A percentile compares a stretch with the other conserved stretches of the same genome.
Evolutionary conservation across 2,329 filamentous ascomycete species (phyloP).

Genomic region (Incumbomyces delicatus): DNA sequence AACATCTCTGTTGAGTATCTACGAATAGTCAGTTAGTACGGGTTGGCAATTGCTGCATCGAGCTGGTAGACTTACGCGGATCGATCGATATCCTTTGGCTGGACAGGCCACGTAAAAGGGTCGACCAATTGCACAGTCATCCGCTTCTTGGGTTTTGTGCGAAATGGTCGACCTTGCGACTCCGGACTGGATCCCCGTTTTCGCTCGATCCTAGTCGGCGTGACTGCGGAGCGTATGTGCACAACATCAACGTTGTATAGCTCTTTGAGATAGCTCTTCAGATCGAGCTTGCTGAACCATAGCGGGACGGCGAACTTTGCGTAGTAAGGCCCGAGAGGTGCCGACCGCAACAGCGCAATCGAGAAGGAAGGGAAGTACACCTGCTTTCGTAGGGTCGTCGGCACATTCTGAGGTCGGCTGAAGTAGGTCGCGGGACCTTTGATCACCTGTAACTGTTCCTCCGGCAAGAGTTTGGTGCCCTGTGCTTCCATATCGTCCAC

Average conservation of each 20-base stretch:
- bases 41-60: not conserved
- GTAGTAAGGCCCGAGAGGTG: slow-evolving; percentile 63
- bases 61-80: slow-evolving; percentile 37
- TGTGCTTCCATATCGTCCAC: slow-evolving; percentile 12
- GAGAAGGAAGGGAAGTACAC: slow-evolving; percentile 60
- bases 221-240: slow-evolving; percentile 69
- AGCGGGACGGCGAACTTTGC: slow-evolving; percentile 87
- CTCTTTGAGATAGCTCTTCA: slow-evolving; percentile 89
- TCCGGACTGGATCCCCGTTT: slow-evolving; percentile 24
- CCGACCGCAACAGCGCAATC: slow-evolving; percentile 66
- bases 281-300: slow-evolving; percentile 88
- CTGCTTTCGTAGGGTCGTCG: slow-evolving; percentile 28
- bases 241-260: slow-evolving; percentile 67
- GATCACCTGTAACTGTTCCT: slow-evolving; percentile 10
- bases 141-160: slow-evolving; percentile 68
- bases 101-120: slow-evolving; percentile 80
- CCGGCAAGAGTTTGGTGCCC: slow-evolving; percentile 6
- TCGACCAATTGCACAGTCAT: slow-evolving; percentile 87
- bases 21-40: not conserved
- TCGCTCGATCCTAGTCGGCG: slow-evolving; percentile 53
- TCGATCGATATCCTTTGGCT: slow-evolving; percentile 47
- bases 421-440: slow-evolving; percentile 16
- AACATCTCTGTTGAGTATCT: slow-evolving; percentile 33
- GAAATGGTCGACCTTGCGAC: slow-evolving; percentile 51
- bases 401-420: slow-evolving; percentile 20